Evolutionary conservation across 352 stramenopile genomes (phyloP).

Genomic region (Chrysophaeum taylorii): DNA sequence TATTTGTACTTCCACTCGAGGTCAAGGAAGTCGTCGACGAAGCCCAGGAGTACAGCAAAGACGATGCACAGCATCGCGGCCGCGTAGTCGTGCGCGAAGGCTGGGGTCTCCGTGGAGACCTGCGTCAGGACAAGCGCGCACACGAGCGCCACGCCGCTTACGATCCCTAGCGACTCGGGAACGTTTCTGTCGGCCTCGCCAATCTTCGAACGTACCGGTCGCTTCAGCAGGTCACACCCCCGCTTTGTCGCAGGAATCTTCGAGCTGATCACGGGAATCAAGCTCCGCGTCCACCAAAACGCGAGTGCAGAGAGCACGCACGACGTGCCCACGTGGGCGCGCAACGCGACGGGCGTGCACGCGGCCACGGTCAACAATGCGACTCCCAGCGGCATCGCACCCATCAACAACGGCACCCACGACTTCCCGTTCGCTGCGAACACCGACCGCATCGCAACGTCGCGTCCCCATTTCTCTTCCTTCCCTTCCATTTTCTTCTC

Average conservation of each 20-base stretch:
- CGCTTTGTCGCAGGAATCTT: not conserved
- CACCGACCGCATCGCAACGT: too few species aligned
- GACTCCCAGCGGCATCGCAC: not conserved
- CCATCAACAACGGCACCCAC: not conserved
- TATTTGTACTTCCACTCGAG: slow-evolving; percentile 90
- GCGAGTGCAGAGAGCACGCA: not conserved
- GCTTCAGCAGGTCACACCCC: slow-evolving; percentile 11
- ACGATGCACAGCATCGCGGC: slow-evolving; percentile 49
- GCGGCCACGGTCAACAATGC: not conserved
- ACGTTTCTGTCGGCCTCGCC: not conserved
- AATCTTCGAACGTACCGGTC: not conserved
- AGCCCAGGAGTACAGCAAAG: slow-evolving; percentile 81
- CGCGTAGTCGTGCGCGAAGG: too few species aligned
- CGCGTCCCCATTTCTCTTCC: too few species aligned
- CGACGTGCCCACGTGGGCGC: not conserved
- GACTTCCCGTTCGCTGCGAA: too few species aligned
- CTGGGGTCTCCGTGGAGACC: slow-evolving; percentile 48
- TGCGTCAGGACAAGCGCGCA: slow-evolving; percentile 48
- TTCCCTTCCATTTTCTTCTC: too few species aligned
- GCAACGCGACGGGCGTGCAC: not conserved
- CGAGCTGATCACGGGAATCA: not conserved
- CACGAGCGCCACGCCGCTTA: slow-evolving; percentile 63
- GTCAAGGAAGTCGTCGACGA: slow-evolving; percentile 89
- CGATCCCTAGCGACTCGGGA: slow-evolving; percentile 18
- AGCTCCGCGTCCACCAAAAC: not conserved